Conservation (phyloP, 1,284 basidiomycete genomes). For the Cryptococcus wingfieldii region DNA sequence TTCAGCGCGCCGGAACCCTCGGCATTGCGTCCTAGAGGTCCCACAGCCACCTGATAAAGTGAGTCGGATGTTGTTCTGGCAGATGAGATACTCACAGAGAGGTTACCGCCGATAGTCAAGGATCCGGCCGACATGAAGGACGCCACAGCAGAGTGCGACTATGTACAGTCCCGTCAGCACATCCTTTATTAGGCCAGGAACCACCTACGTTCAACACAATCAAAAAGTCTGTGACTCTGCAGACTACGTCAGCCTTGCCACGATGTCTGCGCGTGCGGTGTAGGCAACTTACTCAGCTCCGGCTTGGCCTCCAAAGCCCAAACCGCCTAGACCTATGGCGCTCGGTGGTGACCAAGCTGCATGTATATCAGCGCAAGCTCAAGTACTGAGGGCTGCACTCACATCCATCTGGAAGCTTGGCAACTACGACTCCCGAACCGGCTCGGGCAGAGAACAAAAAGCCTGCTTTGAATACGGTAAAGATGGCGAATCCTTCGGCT, state of each 20-base stretch:
- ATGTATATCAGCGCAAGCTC: neutral
- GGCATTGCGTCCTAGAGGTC: slow-evolving; percentile 89
- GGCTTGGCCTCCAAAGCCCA: slow-evolving; percentile 76
- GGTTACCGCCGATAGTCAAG: slow-evolving; percentile 86
- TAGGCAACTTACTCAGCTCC: slow-evolving; percentile 51
- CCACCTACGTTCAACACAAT: slow-evolving; percentile 78
- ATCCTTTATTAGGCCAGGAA: neutral
- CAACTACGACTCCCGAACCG: slow-evolving; percentile 89
- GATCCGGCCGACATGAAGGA: slow-evolving; percentile 95
- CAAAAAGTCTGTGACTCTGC: slow-evolving; percentile 82
- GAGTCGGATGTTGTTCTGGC: neutral
- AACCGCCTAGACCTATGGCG: slow-evolving; percentile 90
- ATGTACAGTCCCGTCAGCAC: neutral
- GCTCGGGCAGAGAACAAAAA: slow-evolving; percentile 61
- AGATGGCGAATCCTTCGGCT: slow-evolving; percentile 55
- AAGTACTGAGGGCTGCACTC: too few relatives aligned
- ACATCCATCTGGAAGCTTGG: slow-evolving; percentile 76
- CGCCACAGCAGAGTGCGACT: slow-evolving; percentile 56
- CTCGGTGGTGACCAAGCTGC: slow-evolving; percentile 88
- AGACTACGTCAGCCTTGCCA: slow-evolving; percentile 60
- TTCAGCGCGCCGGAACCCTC: slow-evolving; percentile 86
- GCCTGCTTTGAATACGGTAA: slow-evolving; percentile 56
- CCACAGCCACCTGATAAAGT: slow-evolving; percentile 65
- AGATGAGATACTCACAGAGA: slow-evolving; percentile 55
- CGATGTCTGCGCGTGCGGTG: neutral